These are phyloP conservation scores for Colletotrichum liaoningense DNA, from an alignment of 2,329 filamentous ascomycete species.

Conservation along the genomic window DNA sequence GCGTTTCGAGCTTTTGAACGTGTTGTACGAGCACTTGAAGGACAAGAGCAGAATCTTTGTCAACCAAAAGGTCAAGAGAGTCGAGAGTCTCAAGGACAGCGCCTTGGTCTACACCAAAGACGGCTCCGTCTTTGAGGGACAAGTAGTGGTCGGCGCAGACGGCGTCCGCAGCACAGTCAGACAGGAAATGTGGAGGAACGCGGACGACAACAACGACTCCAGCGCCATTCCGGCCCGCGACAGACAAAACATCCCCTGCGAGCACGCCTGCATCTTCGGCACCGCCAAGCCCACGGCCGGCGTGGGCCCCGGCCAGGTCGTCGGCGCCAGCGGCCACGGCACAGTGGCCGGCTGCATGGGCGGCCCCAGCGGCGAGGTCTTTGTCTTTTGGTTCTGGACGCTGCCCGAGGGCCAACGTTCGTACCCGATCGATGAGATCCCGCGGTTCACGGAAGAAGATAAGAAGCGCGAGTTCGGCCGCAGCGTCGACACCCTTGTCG, in stretches of 20 bases:
- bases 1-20: slow-evolving; percentile 46
- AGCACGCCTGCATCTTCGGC: slow-evolving; percentile 33
- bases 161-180: slow-evolving; percentile 53
- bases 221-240: slow-evolving; percentile 22
- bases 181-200: slow-evolving; percentile 42
- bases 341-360: slow-evolving; percentile 25
- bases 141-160: slow-evolving; percentile 52
- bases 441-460: slow-evolving; percentile 20
- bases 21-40: slow-evolving; percentile 47
- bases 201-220: slow-evolving; percentile 21
- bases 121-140: slow-evolving; percentile 44
- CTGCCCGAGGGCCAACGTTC: slow-evolving; percentile 9
- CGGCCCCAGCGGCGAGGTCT: slow-evolving; percentile 3
- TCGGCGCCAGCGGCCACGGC: slow-evolving; percentile 13
- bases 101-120: slow-evolving; percentile 45
- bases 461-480: slow-evolving; percentile 21
- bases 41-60: slow-evolving; percentile 41
- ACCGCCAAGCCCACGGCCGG: slow-evolving; percentile 21
- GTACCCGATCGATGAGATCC: slow-evolving; percentile 26
- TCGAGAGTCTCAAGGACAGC: slow-evolving; percentile 23
- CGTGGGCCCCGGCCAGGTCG: slow-evolving; percentile 11
- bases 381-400: slow-evolving; percentile 33
- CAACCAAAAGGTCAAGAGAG: slow-evolving; percentile 32
- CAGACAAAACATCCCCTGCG: slow-evolving; percentile 13
- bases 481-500: background rate